Base-by-base conservation (phyloP, 768 basidiomycete species). In the Leucosporidium creatinivorum region DNA sequence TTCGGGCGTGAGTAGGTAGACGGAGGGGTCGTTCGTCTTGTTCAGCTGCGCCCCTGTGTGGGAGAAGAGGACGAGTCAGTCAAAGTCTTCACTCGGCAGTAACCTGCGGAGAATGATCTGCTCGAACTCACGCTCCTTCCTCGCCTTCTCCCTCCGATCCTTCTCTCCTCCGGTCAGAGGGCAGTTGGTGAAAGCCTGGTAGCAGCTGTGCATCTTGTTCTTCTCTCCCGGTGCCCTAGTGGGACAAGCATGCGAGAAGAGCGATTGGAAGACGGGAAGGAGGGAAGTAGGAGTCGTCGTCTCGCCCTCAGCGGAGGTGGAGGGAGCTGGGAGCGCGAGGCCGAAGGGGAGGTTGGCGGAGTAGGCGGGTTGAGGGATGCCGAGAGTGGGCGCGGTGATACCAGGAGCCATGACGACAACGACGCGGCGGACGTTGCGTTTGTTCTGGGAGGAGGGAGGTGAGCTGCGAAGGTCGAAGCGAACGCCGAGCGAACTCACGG, bases 211-310 rank as follows among this genome's bases (percentile, higher is more conserved):
- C 86, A 98, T 87, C 52, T 86, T 82, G 47, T 83, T 86, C 62
- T 83, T 82, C 72, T 97, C 94, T 1, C 94, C 96, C 0, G 93
- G 93, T 1, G 93, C 93, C 25, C 88, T 85, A 0, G 93, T 93
- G 0, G 93, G 94, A 70, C 89, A 91, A 19, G 91, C 92, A 79
- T 96, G 91, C 65, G 89, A 89, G 80, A 97, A 99, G 56, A 82
- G 74, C 58, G 77, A 7, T 84, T 89, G 44, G 81, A 87, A 50
- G 84, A 84, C 67, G 86, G 87, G 79, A 84, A 97, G 4, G 18
- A 68, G 61, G 33, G 66, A 69, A 25, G 56, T 9, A 44, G 48
- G 50, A 52, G 31, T 39, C 25, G 28, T 33, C 50, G 58, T 44
- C 10, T 30, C 64, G 7, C 39, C 39, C 39, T 44, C 55, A 50